These are phyloP conservation scores for Aspergillus funiculosus DNA, from an alignment of 495 filamentous ascomycete genomes.

Conservation along the genomic window DNA sequence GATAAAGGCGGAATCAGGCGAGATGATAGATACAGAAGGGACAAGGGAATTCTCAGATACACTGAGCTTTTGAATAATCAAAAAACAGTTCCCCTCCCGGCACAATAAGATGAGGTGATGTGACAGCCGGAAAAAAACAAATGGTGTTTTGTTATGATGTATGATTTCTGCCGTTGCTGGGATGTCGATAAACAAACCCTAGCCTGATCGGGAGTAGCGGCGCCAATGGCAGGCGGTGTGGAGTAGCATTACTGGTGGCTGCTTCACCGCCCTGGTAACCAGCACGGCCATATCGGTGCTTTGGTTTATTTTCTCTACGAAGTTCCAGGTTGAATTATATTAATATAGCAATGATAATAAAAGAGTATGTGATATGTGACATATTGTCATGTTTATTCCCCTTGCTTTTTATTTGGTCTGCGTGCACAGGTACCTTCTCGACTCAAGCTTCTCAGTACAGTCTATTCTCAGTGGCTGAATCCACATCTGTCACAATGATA, in stretches of 20 bases:
- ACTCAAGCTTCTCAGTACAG: no score
- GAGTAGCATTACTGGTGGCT: conserved; percentile 3
- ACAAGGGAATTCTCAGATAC: no score
- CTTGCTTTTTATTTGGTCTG: background rate
- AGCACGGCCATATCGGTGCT: no score
- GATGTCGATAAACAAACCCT: conserved; percentile 39
- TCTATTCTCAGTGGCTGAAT: no score
- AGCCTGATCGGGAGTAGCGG: conserved; percentile 24
- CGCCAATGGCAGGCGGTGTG: conserved; percentile 6
- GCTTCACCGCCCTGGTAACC: conserved; percentile 7
- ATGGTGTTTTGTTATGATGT: conserved; percentile 17
- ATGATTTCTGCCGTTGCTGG: conserved; percentile 32
- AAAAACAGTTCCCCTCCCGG: background rate
- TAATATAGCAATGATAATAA: no score
- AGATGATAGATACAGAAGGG: no score
- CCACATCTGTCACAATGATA: conserved; percentile 34
- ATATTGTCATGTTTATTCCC: no score
- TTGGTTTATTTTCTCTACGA: no score
- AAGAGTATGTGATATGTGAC: no score
- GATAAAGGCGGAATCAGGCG: background rate
- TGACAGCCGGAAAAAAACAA: background rate
- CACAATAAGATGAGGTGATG: background rate
- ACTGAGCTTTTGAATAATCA: background rate
- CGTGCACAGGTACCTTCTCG: no score
- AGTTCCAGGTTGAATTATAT: no score